Evolutionary conservation across 2,329 filamentous ascomycete genomes (phyloP), one percentile per base, ranked within the genome.

Genomic region (Aspergillus tamarii): DNA sequence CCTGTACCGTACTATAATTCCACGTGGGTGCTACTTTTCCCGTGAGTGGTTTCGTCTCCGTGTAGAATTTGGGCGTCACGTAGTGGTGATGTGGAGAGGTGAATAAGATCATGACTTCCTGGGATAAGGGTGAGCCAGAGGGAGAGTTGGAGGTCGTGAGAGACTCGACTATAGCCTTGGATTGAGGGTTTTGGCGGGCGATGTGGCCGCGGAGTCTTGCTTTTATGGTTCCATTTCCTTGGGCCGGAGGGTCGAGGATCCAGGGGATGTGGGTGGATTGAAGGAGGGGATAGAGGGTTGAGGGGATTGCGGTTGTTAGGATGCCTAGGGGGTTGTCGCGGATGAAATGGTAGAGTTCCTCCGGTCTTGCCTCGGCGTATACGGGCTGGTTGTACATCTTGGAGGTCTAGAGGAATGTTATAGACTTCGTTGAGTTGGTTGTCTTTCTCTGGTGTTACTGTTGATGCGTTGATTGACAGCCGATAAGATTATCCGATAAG

Each of bases 201-300:
- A 41, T 41, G 8, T 41, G 39, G 8, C 19, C 39, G 0, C 39
- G 7, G 6, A 41, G 19, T n/a, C 1, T 41, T 19, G 39, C 39
- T 41, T 41, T 41, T 1, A 8, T 9, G 19, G 2, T 4, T 19
- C 16, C 39, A n/a, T 41, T 4, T 1, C 0, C 0, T n/a, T 3
- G 16, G 3, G n/a, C n/a, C 0, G 39, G 39, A 0, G 16, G 1
- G 8, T 41, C 39, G 39, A 41, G 39, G 39, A 41, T 41, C 39
- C 39, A 41, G 39, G 39, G 39, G 39, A 41, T 41, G 19, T 41
- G 39, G 19, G 39, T 41, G 39, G 16, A 41, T n/a, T 41, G 39
- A 0, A 41, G 39, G 16, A 41, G 19, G 16, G 39, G 39, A 3
- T 41, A 41, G 3, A 4, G 39, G 39, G 16, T 14, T 6, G 39